Conservation (phyloP, 2,329 filamentous ascomycete species). For the Pseudogymnoascus sp. region DNA sequence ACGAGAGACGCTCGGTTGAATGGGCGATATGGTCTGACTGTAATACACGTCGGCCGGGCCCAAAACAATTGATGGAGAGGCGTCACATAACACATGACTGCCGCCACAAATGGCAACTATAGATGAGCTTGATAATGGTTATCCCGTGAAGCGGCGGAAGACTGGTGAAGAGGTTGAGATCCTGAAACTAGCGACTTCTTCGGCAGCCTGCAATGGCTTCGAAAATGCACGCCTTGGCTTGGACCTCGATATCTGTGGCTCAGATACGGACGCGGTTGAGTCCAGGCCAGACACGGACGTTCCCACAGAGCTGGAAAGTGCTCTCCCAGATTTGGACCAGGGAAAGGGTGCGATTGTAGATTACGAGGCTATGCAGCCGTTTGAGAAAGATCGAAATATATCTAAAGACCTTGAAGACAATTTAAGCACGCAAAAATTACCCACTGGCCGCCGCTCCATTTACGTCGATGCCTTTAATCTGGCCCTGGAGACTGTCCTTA, state of each 20-base stretch:
- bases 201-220: not conserved
- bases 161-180: not conserved
- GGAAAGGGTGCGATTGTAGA: constrained; percentile 68
- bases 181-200: not conserved
- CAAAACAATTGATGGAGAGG: not conserved
- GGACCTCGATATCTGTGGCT: not conserved
- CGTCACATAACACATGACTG: not conserved
- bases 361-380: constrained; percentile 60
- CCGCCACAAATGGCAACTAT: not conserved
- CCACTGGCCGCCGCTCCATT: constrained; percentile 74
- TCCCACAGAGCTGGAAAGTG: constrained; percentile 63
- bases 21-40: not conserved
- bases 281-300: constrained; percentile 25
- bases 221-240: not conserved
- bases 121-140: not conserved
- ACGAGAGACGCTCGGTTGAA: not conserved
- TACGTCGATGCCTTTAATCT: constrained; percentile 98
- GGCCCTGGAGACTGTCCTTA: constrained; percentile 78
- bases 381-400: constrained; percentile 33
- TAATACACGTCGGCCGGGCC: not conserved
- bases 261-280: not conserved
- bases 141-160: not conserved
- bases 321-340: constrained; percentile 58
- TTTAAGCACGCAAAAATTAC: constrained; percentile 56
- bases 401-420: constrained; percentile 38